Evolutionary conservation across 331 rosid genomes (phyloP).

Genomic region (Quercus lobata): DNA sequence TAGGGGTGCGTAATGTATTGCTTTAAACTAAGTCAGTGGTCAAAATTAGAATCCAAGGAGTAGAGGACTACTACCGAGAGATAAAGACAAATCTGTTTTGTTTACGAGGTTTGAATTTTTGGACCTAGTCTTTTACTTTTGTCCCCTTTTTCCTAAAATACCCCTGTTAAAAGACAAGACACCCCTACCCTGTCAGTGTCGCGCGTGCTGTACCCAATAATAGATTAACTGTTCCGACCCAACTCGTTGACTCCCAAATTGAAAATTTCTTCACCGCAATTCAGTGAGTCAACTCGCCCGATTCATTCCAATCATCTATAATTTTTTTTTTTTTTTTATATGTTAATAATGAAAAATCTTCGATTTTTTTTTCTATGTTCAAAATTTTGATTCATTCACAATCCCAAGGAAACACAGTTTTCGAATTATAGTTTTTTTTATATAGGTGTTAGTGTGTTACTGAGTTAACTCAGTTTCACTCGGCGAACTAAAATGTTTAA

Average conservation of each 20-base stretch:
- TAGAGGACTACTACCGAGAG: not conserved
- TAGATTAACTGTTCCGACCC: slow-evolving; percentile 20
- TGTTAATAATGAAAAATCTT: too few relatives aligned
- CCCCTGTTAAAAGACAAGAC: not conserved
- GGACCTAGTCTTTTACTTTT: not conserved
- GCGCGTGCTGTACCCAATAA: slow-evolving; percentile 26
- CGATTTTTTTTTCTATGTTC: too few relatives aligned
- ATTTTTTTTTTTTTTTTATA: too few relatives aligned
- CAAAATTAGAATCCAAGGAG: not conserved
- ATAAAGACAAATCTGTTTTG: slow-evolving; percentile 3
- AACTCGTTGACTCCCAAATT: slow-evolving; percentile 39
- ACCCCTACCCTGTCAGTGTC: slow-evolving; percentile 41
- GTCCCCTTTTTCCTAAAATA: not conserved
- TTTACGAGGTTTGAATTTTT: slow-evolving; percentile 1
- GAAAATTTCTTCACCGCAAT: not conserved
- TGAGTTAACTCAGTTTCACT: not conserved
- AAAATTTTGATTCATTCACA: too few relatives aligned
- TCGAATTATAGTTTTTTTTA: too few relatives aligned
- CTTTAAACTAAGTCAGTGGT: not conserved
- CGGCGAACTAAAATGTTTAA: not conserved
- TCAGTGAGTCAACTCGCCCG: not conserved
- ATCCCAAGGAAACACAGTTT: too few relatives aligned
- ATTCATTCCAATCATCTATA: not conserved
- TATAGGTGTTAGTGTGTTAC: too few relatives aligned
- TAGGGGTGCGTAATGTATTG: too few relatives aligned